A percentile compares a stretch with the other conserved stretches of the same genome.
These are phyloP conservation scores for Hypoxylon sp. DNA, from an alignment of 2,329 filamentous ascomycete species.

Conservation along the genomic window DNA sequence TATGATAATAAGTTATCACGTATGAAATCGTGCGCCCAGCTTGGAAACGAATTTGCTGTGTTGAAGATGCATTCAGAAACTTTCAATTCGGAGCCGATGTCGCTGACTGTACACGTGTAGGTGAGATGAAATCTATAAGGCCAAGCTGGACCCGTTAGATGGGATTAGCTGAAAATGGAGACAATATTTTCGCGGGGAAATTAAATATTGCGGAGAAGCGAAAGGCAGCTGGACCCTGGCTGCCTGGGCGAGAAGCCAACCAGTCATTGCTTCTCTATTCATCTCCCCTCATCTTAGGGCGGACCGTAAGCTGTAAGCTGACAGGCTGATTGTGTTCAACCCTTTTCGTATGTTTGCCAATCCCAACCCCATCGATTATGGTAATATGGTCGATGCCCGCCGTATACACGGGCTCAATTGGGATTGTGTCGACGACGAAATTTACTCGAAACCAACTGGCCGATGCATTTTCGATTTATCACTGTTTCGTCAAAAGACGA, in stretches of 20 bases:
- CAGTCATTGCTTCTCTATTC: conserved; percentile 27
- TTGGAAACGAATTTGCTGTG: background rate
- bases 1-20: background rate
- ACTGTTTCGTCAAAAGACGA: background rate
- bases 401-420: background rate
- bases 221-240: conserved; percentile 29
- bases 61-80: conserved; percentile 5
- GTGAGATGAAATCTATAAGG: conserved; percentile 5
- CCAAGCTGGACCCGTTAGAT: conserved; percentile 18
- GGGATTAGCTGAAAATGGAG: conserved; percentile 27
- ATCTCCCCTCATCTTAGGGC: conserved; percentile 1
- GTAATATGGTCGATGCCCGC: background rate
- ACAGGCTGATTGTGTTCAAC: background rate
- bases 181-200: conserved; percentile 38
- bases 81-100: conserved; percentile 34
- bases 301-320: background rate
- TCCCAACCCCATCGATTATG: background rate
- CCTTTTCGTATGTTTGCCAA: background rate
- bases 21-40: background rate
- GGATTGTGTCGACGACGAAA: background rate
- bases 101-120: too few species aligned
- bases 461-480: conserved; percentile 13
- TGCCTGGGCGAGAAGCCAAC: conserved; percentile 9
- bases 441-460: background rate
- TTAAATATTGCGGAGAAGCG: conserved; percentile 39